phyloP scores from a whole-genome alignment of 441 rosid species.

The Gossypium aridum region DNA sequence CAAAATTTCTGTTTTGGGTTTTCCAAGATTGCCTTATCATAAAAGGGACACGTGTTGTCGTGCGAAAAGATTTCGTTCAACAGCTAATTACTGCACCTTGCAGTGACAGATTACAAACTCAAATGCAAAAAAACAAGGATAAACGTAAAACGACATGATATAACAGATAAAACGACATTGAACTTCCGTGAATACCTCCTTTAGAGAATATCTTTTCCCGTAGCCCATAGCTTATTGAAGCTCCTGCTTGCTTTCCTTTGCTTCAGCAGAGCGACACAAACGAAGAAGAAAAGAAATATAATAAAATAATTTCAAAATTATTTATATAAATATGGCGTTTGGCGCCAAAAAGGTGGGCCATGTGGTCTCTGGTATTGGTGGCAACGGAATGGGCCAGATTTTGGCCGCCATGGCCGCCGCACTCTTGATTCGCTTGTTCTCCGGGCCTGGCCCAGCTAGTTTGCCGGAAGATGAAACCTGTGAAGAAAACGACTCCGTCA shows the following conservation, averaged over 20 bases:
- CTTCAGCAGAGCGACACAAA: constrained; percentile 5
- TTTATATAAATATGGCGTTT: constrained; percentile 37
- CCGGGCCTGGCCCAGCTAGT: constrained; percentile 57
- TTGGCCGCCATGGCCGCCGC: constrained; percentile 77
- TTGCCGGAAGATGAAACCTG: constrained; percentile 38
- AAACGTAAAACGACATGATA: not conserved
- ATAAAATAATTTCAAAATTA: not conserved
- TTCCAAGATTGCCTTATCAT: constrained; percentile 16
- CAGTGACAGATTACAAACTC: not conserved
- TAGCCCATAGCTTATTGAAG: not conserved
- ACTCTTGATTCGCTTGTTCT: constrained; percentile 49
- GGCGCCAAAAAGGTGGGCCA: constrained; percentile 68
- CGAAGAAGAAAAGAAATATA: not conserved
- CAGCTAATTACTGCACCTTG: not conserved
- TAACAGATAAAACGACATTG: not conserved
- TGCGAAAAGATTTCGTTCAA: not conserved
- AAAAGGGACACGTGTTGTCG: constrained; percentile 13
- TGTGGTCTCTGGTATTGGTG: constrained; percentile 50
- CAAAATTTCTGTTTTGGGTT: no score
- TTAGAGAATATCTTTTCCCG: not conserved
- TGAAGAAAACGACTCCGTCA: constrained; percentile 17
- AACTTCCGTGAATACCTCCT: not conserved
- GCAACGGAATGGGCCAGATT: constrained; percentile 60
- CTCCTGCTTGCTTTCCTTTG: constrained; percentile 5
- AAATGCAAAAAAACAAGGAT: no score